phyloP scores from a whole-genome alignment of 305 asterid genomes.

The Ajuga reptans region DNA sequence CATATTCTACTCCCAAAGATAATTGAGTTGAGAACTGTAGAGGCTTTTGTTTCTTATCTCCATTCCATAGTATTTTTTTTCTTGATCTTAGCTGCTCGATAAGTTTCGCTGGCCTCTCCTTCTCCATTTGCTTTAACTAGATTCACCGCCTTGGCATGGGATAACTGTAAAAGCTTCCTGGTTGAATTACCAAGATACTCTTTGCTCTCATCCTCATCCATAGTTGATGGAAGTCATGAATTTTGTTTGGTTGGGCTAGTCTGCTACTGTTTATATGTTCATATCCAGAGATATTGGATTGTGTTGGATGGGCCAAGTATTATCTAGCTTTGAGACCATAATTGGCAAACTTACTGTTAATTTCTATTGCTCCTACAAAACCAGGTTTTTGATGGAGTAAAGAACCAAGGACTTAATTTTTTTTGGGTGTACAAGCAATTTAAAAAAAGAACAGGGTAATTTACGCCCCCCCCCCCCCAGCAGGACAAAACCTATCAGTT shows the following conservation, averaged over 20 bases:
- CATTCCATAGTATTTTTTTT: neutral
- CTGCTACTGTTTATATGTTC: neutral
- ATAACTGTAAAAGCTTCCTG: neutral
- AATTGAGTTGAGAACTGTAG: no score
- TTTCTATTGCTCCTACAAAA: neutral
- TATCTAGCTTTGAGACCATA: neutral
- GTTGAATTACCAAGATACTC: neutral
- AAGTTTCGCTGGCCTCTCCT: neutral
- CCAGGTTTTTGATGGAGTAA: no score
- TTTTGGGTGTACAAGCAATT: no score
- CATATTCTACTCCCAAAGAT: neutral
- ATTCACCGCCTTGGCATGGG: neutral
- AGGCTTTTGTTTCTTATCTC: no score
- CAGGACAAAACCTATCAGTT: no score
- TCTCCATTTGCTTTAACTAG: neutral
- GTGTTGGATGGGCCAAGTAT: neutral
- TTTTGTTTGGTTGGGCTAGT: neutral
- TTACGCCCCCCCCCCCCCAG: no score
- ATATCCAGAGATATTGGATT: neutral
- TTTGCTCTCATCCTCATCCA: neutral
- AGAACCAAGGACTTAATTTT: no score
- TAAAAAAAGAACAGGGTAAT: no score
- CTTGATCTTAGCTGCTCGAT: neutral
- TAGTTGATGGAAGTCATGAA: neutral
- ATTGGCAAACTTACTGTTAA: neutral